These are phyloP conservation scores for bread wheat (Triticum aestivum) DNA, from an alignment of 176 grass and related monocot genomes.

Conservation along the genomic window DNA sequence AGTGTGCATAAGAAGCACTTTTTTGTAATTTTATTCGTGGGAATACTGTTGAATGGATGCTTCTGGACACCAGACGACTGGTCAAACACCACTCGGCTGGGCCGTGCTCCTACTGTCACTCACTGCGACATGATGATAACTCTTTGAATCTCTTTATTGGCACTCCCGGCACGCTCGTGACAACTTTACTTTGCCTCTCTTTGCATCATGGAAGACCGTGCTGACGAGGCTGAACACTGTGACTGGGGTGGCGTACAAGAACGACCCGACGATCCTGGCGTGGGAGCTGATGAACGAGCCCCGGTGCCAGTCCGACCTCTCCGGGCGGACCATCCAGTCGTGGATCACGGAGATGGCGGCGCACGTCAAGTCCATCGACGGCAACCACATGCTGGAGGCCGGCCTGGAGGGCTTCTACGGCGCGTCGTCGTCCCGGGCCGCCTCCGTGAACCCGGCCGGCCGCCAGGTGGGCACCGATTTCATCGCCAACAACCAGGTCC, in stretches of 20 bases:
- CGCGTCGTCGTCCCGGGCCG: not conserved
- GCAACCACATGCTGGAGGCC: slow-evolving; percentile 81
- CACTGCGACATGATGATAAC: not conserved
- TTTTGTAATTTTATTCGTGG: not conserved
- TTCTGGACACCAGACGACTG: not conserved
- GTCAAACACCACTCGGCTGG: slow-evolving; percentile 6
- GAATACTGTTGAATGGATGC: not conserved
- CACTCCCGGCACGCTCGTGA: slow-evolving; percentile 7
- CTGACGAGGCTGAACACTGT: slow-evolving; percentile 82
- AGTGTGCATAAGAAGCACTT: no score
- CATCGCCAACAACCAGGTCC: slow-evolving; percentile 74
- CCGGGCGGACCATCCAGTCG: slow-evolving; percentile 62
- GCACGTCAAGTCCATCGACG: slow-evolving; percentile 85
- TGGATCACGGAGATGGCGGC: slow-evolving; percentile 97
- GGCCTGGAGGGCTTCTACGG: slow-evolving; percentile 97
- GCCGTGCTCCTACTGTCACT: not conserved
- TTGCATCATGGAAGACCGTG: slow-evolving; percentile 44
- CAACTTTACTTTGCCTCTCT: not conserved
- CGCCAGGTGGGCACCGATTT: slow-evolving; percentile 86
- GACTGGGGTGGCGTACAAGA: slow-evolving; percentile 77
- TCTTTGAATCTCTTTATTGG: not conserved
- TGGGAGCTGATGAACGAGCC: slow-evolving; percentile 99
- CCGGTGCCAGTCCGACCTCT: slow-evolving; percentile 81
- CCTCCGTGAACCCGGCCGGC: slow-evolving; percentile 49
- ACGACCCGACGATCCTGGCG: slow-evolving; percentile 89